Evolutionary conservation across 2,329 filamentous ascomycete species (phyloP).

Genomic region (Microascus cirrosus): DNA sequence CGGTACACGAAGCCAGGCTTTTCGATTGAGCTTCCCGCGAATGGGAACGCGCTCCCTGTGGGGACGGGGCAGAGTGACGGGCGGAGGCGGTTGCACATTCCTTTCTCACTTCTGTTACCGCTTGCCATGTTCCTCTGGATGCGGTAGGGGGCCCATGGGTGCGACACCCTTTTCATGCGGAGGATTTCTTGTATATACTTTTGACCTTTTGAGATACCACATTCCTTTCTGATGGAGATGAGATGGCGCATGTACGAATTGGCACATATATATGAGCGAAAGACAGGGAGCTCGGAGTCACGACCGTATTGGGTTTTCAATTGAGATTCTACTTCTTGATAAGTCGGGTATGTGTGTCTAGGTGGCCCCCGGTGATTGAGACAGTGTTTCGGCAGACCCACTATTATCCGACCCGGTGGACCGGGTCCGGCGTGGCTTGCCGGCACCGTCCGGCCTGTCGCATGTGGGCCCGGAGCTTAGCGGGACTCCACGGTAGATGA

Average conservation of each 20-base stretch:
- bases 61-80: background rate
- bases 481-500: no score
- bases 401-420: background rate
- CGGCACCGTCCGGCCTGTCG: background rate
- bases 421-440: background rate
- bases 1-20: background rate
- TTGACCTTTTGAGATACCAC: background rate
- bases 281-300: background rate
- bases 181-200: conserved; percentile 3
- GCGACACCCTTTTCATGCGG: background rate
- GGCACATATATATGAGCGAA: background rate
- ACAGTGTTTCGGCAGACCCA: background rate
- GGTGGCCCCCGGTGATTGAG: background rate
- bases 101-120: background rate
- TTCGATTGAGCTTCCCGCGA: background rate
- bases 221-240: background rate
- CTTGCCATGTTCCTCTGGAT: background rate
- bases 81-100: background rate
- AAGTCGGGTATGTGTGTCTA: background rate
- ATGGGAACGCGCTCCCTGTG: background rate
- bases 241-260: background rate
- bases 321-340: background rate
- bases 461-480: background rate
- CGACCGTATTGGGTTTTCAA: background rate
- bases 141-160: background rate